phyloP scores from a whole-genome alignment of 768 basidiomycete genomes.

The Leccinum ochraceum region DNA sequence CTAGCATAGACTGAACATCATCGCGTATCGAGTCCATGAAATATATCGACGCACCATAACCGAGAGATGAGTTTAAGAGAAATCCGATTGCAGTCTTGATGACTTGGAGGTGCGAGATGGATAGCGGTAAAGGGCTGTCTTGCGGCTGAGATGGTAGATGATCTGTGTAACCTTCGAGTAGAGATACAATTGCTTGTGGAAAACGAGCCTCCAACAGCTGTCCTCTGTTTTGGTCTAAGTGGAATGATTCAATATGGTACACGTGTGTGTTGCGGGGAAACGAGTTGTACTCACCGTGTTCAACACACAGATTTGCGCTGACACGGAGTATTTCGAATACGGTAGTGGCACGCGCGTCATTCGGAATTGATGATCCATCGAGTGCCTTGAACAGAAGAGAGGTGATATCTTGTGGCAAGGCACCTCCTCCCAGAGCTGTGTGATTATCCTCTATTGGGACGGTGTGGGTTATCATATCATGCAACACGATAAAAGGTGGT shows the following conservation, averaged over 20 bases:
- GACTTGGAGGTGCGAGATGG: conserved; percentile 65
- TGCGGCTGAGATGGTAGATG: conserved; percentile 40
- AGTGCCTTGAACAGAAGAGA: conserved; percentile 60
- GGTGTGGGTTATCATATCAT: conserved; percentile 16
- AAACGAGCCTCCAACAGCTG: conserved; percentile 69
- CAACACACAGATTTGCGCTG: conserved; percentile 82
- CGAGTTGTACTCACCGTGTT: conserved; percentile 59
- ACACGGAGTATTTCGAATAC: conserved; percentile 74
- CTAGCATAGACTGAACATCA: conserved; percentile 38
- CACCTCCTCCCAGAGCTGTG: conserved; percentile 62
- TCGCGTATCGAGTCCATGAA: conserved; percentile 2
- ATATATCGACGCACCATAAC: conserved; percentile 57
- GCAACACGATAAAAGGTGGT: not conserved
- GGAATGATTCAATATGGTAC: conserved; percentile 7
- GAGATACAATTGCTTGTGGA: conserved; percentile 62
- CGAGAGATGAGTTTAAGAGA: conserved; percentile 74
- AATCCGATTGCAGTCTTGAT: conserved; percentile 79
- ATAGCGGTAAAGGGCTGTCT: conserved; percentile 49
- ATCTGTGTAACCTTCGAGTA: conserved; percentile 66
- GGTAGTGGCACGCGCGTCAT: conserved; percentile 46
- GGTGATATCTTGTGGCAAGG: conserved; percentile 64
- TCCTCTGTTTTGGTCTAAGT: conserved; percentile 72
- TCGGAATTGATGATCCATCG: conserved; percentile 47
- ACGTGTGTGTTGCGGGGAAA: not conserved
- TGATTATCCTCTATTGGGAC: conserved; percentile 63